Base-by-base conservation (phyloP, 352 stramenopile species). In the Plasmopara halstedii region DNA sequence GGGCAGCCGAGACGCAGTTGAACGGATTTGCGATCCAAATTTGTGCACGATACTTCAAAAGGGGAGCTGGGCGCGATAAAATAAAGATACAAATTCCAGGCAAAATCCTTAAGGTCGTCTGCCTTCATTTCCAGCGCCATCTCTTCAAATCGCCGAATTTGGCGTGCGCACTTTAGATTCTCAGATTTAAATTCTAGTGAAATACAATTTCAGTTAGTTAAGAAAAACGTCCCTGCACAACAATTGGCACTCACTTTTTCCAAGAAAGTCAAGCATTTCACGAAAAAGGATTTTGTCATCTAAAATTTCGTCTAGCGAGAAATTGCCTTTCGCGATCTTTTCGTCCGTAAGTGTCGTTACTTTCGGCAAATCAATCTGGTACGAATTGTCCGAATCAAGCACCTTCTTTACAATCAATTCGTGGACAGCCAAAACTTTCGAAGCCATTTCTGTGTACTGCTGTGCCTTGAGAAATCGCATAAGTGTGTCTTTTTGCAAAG, bases 261-360 rank as follows among this genome's bases (percentile, higher is more conserved):
- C 75, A 37, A 91, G 70, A 59, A 88, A 91, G 47, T 86, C 73
- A 48, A 88, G 73, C 74, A 91, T 87, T 54, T 91, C 79, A 31
- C 56, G 62, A 52, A 91, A 91, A 10, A 88, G 56, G 40, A 88
- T 85, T 59, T 84, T 85, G 63, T 91, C 79, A 34, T 57, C 56
- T 35, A 88, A 65, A 50, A 88, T 91, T 32, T 88, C 73, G 49
- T 91, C 80, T n/a, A 91, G 66, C 23, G 79, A 74, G 37, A 78
- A 88, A 22, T 60, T 54, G 14, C 79, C 74, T 38, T 69, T 75
- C 22, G 55, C 59, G 18, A 85, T 68, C 45, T 71, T 73, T 38
- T 81, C 75, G 39, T 88, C 74, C 6, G 63, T 76, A 15, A 88
- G 71, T 22, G 49, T 62, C 21, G 72, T 81, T 41, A 62, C 66